These are phyloP conservation scores for Rachicladosporium sp. DNA, from an alignment of 2,329 filamentous ascomycete genomes.

Conservation along the genomic window DNA sequence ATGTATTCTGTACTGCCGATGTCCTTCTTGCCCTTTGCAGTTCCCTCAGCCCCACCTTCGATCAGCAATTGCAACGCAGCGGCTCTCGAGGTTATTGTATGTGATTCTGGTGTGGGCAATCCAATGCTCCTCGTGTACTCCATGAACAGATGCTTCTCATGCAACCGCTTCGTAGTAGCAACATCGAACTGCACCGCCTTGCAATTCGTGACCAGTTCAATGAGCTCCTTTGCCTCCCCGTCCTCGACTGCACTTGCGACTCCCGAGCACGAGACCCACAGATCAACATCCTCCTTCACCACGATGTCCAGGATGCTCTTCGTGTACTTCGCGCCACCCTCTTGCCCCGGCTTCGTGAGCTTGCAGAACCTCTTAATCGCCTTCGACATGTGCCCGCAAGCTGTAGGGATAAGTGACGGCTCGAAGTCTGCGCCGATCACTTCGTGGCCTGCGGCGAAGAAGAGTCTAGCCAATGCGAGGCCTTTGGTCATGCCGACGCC, in stretches of 20 bases:
- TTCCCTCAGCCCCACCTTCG: conserved; percentile 10
- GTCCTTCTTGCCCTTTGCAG: conserved; percentile 2
- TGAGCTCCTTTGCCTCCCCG: conserved; percentile 48
- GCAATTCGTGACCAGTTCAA: conserved; percentile 47
- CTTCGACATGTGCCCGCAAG: conserved; percentile 46
- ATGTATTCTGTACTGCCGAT: conserved; percentile 41
- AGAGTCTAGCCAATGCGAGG: conserved; percentile 51
- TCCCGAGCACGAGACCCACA: conserved; percentile 67
- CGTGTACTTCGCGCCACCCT: conserved; percentile 39
- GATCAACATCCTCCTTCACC: conserved; percentile 46
- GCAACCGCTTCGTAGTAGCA: conserved; percentile 43
- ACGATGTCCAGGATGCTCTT: conserved; percentile 47
- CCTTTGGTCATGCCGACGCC: conserved; percentile 64
- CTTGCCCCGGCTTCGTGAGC: conserved; percentile 24
- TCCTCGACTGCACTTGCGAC: conserved; percentile 55
- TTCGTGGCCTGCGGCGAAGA: conserved; percentile 52
- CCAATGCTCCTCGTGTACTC: conserved; percentile 42
- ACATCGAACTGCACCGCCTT: conserved; percentile 52
- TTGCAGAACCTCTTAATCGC: conserved; percentile 45
- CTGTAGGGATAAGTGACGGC: conserved; percentile 21
- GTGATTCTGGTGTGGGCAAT: conserved; percentile 35
- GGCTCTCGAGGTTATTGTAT: conserved; percentile 39
- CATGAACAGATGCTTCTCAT: conserved; percentile 56
- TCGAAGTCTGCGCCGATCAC: conserved; percentile 61
- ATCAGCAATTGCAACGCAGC: conserved; percentile 44